Evolutionary conservation across 2,329 filamentous ascomycete species (phyloP), one percentile per base, ranked within the genome.

Genomic region (Sarocladiaceae sp.): DNA sequence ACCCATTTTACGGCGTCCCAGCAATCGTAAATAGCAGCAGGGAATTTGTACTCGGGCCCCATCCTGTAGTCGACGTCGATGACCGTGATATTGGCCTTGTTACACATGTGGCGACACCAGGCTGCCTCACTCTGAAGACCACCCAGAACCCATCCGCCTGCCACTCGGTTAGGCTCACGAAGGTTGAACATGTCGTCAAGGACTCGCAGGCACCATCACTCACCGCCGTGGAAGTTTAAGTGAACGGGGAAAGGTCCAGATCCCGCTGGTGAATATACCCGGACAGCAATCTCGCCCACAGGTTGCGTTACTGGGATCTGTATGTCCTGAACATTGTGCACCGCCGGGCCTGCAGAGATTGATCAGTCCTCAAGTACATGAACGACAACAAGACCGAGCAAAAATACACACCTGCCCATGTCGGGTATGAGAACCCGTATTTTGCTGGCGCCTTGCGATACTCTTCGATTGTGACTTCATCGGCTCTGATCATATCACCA

Each of bases 1-100:
- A 54, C 57, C 57, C 58, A 60, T 53, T 57, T 60, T 0, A 61
- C 52, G 3, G 53, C 47, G 26, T 56, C 54, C 55, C 56, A 59
- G 10, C 50, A 53, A 21, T 58, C 55, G 27, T 54, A 52, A 29
- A 55, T 52, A 1, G 50, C 49, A 0, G 54, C 46, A 3, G 56
- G 56, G 26, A 55, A 58, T 3, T 50, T 51, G 13, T 48, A 46
- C 21, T 58, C 55, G 3, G 54, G 55, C 1, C 52, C 53, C 50
- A 58, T 56, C 3, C 55, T 51, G 37, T 59, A 58, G 48, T 56
- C 56, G 6, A 55, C 56, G 24, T 60, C 57, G 10, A 60, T 47
- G 4, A 59, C 52, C 11, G 50, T 52, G 48, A 59, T 55, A 41
- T 53, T 53, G 3, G 50, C 47, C 31, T 51, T 49, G 20, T 53